Percentiles rank a stretch among this genome's conserved stretches.
phyloP scores from a whole-genome alignment of 805 yeast species.

The Scheffersomyces stipitis region DNA sequence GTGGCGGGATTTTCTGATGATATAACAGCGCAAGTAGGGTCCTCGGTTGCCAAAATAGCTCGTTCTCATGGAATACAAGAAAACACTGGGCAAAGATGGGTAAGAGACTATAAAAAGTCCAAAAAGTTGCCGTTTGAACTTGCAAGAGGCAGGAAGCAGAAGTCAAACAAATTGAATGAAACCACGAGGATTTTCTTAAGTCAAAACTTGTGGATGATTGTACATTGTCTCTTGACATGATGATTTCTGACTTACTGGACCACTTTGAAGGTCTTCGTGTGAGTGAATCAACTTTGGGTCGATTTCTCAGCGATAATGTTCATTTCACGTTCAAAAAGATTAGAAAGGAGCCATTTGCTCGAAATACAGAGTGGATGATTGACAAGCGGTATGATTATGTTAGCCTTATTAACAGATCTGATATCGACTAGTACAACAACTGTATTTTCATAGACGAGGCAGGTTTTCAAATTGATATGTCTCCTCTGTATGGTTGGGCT shows the following conservation, averaged over 20 bases:
- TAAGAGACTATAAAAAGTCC: conserved; percentile 8
- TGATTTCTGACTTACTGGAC: background rate
- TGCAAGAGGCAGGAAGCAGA: conserved; percentile 2
- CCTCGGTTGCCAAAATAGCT: conserved; percentile 4
- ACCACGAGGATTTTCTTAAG: background rate
- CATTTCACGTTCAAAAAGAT: background rate
- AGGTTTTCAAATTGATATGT: conserved; percentile 11
- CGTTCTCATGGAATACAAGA: conserved; percentile 4
- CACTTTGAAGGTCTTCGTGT: background rate
- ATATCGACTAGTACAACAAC: background rate
- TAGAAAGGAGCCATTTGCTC: background rate
- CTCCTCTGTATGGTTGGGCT: conserved; percentile 7
- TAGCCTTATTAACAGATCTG: background rate
- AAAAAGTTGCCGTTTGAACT: conserved; percentile 6
- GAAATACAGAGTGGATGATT: background rate
- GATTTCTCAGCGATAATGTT: background rate
- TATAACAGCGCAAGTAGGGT: background rate
- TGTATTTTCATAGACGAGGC: conserved; percentile 14
- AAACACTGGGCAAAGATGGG: conserved; percentile 10
- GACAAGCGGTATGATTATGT: conserved; percentile 1
- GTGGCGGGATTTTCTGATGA: no score
- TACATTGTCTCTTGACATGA: background rate
- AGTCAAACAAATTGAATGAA: background rate
- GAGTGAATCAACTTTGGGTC: background rate
- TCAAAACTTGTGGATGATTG: background rate